Evolutionary conservation across 2,329 filamentous ascomycete species (phyloP).

Genomic region (Cercospora sp.): DNA sequence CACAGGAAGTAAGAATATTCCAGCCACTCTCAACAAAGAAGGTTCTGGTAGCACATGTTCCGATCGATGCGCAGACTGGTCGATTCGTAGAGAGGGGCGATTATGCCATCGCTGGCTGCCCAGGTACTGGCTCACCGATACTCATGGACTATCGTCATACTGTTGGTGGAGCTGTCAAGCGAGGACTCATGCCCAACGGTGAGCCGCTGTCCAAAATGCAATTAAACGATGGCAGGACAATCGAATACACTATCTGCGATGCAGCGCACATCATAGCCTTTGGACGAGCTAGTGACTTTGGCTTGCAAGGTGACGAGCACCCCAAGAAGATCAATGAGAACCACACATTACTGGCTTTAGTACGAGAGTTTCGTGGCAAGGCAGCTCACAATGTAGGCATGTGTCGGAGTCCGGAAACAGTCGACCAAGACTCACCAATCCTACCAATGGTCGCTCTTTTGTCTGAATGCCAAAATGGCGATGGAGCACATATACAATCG

Average conservation of each 20-base stretch:
- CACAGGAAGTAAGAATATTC: slow-evolving; percentile 25
- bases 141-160: slow-evolving; percentile 26
- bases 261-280: slow-evolving; percentile 26
- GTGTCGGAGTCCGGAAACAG: slow-evolving; percentile 20
- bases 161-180: slow-evolving; percentile 20
- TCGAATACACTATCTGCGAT: slow-evolving; percentile 24
- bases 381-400: slow-evolving; percentile 21
- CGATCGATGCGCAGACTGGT: slow-evolving; percentile 15
- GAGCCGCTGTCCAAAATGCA: slow-evolving; percentile 16
- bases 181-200: slow-evolving; percentile 22
- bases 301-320: slow-evolving; percentile 20
- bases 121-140: slow-evolving; percentile 23
- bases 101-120: slow-evolving; percentile 23
- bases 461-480: slow-evolving; percentile 8
- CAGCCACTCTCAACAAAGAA: slow-evolving; percentile 23
- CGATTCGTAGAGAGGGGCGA: slow-evolving; percentile 21
- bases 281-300: slow-evolving; percentile 20
- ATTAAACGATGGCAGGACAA: slow-evolving; percentile 8
- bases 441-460: slow-evolving; percentile 25
- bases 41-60: slow-evolving; percentile 24
- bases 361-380: slow-evolving; percentile 21
- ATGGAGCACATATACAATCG: slow-evolving; percentile 20
- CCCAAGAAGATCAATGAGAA: slow-evolving; percentile 21
- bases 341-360: slow-evolving; percentile 9
- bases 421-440: slow-evolving; percentile 23